Conservation (phyloP, 129 eudicot genomes). For the Cynara cardunculus region DNA sequence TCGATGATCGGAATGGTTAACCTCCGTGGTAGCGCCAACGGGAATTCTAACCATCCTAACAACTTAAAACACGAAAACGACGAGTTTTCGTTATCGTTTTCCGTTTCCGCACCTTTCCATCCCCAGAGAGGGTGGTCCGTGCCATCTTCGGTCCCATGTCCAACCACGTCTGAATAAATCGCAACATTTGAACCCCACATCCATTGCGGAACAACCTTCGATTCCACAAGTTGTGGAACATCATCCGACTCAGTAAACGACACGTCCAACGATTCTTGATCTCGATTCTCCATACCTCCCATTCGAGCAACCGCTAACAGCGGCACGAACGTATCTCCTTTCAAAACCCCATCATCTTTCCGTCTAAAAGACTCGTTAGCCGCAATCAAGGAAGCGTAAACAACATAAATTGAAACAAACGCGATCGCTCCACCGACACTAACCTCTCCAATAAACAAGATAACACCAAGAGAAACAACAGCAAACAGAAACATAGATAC, state of each 20-base stretch:
- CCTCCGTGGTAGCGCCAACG: conserved; percentile 59
- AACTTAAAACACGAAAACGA: conserved; percentile 44
- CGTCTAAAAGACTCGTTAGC: conserved; percentile 41
- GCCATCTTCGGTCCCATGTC: conserved; percentile 17
- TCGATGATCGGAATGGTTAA: conserved; percentile 77
- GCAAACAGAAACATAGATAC: conserved; percentile 53
- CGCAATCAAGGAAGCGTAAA: conserved; percentile 61
- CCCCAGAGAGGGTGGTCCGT: conserved; percentile 53
- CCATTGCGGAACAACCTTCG: conserved; percentile 66
- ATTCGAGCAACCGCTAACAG: conserved; percentile 38
- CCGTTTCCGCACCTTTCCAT: conserved; percentile 48
- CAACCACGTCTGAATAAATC: conserved; percentile 48
- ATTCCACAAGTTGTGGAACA: conserved; percentile 34
- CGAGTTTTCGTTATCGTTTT: conserved; percentile 17
- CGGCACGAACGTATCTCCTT: conserved; percentile 34
- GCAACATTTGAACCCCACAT: conserved; percentile 64
- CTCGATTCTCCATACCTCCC: not conserved
- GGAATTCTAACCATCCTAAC: conserved; percentile 49
- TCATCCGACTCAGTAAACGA: conserved; percentile 29
- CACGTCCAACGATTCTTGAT: conserved; percentile 15
- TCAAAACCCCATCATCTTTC: conserved; percentile 16
- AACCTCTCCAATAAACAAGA: conserved; percentile 61
- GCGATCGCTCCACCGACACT: conserved; percentile 55
- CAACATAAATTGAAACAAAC: conserved; percentile 59
- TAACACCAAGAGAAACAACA: conserved; percentile 40